phyloP scores from a whole-genome alignment of 2,329 filamentous ascomycete species.

The Shiraia sp. region DNA sequence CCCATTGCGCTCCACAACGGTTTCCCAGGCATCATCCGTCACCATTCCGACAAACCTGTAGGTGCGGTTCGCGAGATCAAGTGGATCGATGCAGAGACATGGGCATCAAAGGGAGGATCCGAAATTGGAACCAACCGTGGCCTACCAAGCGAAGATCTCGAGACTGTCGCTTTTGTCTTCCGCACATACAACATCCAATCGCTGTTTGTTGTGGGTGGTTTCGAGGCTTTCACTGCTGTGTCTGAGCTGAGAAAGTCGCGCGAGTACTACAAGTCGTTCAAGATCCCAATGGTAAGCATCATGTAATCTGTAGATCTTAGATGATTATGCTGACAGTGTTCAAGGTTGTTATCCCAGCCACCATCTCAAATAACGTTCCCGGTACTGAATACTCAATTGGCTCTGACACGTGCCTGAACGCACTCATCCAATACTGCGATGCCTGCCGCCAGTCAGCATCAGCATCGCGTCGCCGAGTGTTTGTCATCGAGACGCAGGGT shows the following conservation, averaged over 20 bases:
- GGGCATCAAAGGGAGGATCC: constrained; percentile 95
- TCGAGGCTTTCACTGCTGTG: constrained; percentile 93
- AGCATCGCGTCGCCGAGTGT: constrained; percentile 88
- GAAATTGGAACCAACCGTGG: constrained; percentile 98
- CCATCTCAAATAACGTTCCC: constrained; percentile 97
- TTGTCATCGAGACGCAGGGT: constrained; percentile 97
- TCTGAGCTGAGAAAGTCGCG: constrained; percentile 84
- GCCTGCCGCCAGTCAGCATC: constrained; percentile 97
- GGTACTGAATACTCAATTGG: constrained; percentile 97
- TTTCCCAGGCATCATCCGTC: constrained; percentile 89
- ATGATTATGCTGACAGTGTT: constrained; percentile 9
- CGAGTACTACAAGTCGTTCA: constrained; percentile 77
- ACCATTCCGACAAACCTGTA: constrained; percentile 80
- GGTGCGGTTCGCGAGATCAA: constrained; percentile 82
- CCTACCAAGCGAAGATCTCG: constrained; percentile 84
- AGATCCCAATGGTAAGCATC: constrained; percentile 73
- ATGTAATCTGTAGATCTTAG: not conserved
- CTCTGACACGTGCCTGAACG: constrained; percentile 95
- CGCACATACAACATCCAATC: constrained; percentile 87
- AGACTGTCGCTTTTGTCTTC: constrained; percentile 79
- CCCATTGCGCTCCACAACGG: constrained; percentile 94
- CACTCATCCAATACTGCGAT: constrained; percentile 92
- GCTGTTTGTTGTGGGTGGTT: constrained; percentile 89
- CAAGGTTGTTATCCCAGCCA: constrained; percentile 87
- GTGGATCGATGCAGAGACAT: constrained; percentile 93